Evolutionary conservation across 164 flowering plant species (phyloP), one percentile per base, ranked within the genome.

Genomic region (Berberis thunbergii): DNA sequence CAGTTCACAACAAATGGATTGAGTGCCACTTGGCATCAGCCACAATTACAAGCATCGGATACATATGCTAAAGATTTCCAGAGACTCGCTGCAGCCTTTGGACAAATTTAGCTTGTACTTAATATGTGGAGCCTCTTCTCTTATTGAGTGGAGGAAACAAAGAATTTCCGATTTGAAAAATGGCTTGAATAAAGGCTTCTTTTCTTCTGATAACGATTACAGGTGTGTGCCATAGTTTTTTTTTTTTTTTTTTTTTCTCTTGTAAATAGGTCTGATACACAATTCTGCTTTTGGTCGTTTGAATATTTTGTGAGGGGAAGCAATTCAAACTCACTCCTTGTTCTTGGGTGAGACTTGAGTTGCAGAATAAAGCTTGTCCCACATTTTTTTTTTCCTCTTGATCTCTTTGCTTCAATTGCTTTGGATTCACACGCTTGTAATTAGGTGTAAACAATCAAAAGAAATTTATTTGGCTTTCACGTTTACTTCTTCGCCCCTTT

Each of bases 211-310:
- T 26, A 26, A 26, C 26, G 74, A 68, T 67, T 74, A 75, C 70
- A 74, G 79, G 81, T 80, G 81, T 78, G 85, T 75, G 76, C 72
- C 76, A 67, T 77, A 79, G 75, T 64, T 67, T 64, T 74, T 69
- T 7, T 64, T 66, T 69, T 64, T 67, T 64, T 74, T 69, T 7
- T 64, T 66, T 69, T 69, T 72, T 26, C 59, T 72, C 64, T 62
- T 80, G 83, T 79, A 78, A 70, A 79, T 80, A 76, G 79, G 77
- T 66, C 77, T 65, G 70, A 75, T 72, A 69, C 72, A 67, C 65
- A 61, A 67, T 43, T 40, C 57, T 62, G 72, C 62, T 60, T 54
- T 72, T 54, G 57, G 39, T 69, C 64, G 52, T 63, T 63, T n/a
- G 13, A 57, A 64, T 64, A 67, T 57, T 64, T 69, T 69, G 75